Base-by-base conservation (phyloP, 2,329 filamentous ascomycete genomes). In the Trichoderma aggressivum region DNA sequence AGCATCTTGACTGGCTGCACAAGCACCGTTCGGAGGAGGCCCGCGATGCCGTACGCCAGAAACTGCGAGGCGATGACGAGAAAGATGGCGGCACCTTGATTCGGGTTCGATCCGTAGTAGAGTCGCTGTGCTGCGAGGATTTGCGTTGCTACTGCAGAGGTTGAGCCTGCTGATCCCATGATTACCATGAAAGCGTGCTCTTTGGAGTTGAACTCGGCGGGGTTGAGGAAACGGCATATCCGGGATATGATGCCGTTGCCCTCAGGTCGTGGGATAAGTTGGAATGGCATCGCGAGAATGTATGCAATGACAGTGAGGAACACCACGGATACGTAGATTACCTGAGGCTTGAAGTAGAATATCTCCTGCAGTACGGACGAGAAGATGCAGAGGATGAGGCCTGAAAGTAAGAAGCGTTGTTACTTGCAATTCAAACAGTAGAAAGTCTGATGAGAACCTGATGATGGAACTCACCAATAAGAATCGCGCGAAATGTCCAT, bases 331-430 rank as follows among this genome's bases (percentile, higher is more conserved):
- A 50, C n/a, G 1, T 47, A 50, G 0, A 50, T 50, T 0, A 50
- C 43, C 21, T 50, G 43, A 21, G 43, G 43, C n/a, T 50, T 50
- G 10, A 50, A 50, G n/a, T 50, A 50, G 10, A 50, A 50, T 0
- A 50, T 50, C n/a, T 50, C 43, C 5, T 50, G 43, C 10, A 50
- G n/a, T 5, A 50, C 43, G 2, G 43, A 50, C 21, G 43, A n/a
- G 43, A 50, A 50, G n/a, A 50, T 50, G 43, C 43, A 50, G 4
- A 50, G 43, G 10, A 50, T 50, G 43, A 50, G 43, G 2, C 43
- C 43, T 50, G 0, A 12, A 6, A 0, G 43, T 3, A 21, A 1
- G 43, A 0, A 21, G 43, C 6, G 5, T 21, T 47, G 10, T 47
- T 47, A 43, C 8, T n/a, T 5, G 1, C 5, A 14, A 36, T 14